Percentiles rank a stretch among this genome's conserved stretches.
Evolutionary conservation across 345 rosid genomes (phyloP).

Genomic region (Acer campestre): DNA sequence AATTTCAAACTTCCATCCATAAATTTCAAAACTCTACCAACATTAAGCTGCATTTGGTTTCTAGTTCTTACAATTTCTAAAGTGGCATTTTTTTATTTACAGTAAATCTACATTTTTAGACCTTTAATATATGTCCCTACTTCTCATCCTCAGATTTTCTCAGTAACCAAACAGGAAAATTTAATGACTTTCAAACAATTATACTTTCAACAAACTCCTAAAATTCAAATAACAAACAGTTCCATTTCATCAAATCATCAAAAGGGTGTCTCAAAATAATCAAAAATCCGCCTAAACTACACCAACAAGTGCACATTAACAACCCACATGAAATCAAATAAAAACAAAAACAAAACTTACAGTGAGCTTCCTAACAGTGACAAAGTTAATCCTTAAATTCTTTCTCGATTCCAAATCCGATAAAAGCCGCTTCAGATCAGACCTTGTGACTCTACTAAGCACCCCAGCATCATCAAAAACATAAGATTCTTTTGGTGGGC

Average conservation of each 20-base stretch:
- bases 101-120: neutral
- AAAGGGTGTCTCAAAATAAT: neutral
- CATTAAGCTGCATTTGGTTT: neutral
- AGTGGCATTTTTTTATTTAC: neutral
- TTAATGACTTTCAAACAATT: neutral
- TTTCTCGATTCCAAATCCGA: constrained; percentile 94
- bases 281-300: neutral
- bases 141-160: neutral
- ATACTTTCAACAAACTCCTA: neutral
- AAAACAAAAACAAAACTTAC: constrained; percentile 44
- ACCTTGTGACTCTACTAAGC: constrained; percentile 82
- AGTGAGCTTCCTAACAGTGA: constrained; percentile 93
- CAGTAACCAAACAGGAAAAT: constrained; percentile 1
- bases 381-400: constrained; percentile 67
- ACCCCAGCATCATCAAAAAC: constrained; percentile 93
- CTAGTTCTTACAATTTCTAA: neutral
- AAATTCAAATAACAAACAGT: neutral
- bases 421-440: constrained; percentile 78
- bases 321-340: neutral
- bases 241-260: neutral
- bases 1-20: too few species aligned
- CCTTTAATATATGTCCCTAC: neutral
- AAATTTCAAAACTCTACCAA: neutral
- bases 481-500: constrained; percentile 84
- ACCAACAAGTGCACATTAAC: neutral